Conservation (phyloP, 176 grass and related monocot species). For the Rhynchospora breviuscula region DNA sequence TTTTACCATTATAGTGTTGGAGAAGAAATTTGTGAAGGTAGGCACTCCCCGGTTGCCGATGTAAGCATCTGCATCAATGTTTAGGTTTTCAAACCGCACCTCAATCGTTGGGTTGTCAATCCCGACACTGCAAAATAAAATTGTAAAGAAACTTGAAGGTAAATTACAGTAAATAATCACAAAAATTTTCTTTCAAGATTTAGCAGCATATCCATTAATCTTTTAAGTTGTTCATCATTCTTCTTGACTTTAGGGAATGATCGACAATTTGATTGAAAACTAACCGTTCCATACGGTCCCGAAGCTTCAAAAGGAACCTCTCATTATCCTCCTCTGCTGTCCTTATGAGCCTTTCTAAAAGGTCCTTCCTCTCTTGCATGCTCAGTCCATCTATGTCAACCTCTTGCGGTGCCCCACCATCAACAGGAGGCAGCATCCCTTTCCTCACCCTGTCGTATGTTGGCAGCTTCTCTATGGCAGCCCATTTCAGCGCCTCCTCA, state of each 20-base stretch:
- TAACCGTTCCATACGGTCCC: slow-evolving; percentile 80
- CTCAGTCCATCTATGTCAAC: slow-evolving; percentile 63
- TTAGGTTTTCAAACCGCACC: slow-evolving; percentile 74
- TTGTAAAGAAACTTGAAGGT: background rate
- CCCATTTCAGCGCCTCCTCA: slow-evolving; percentile 88
- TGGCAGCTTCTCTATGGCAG: slow-evolving; percentile 87
- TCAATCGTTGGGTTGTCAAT: slow-evolving; percentile 90
- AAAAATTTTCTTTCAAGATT: background rate
- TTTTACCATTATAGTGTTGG: slow-evolving; percentile 67
- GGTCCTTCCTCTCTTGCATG: slow-evolving; percentile 55
- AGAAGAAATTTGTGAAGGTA: slow-evolving; percentile 86
- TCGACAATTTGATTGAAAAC: background rate
- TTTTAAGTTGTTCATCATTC: too few relatives aligned
- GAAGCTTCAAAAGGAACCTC: slow-evolving; percentile 82
- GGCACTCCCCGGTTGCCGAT: slow-evolving; percentile 73
- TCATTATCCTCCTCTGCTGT: slow-evolving; percentile 97
- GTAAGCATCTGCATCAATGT: slow-evolving; percentile 78
- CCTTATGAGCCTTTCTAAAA: slow-evolving; percentile 65
- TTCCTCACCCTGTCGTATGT: slow-evolving; percentile 88
- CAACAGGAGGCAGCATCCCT: slow-evolving; percentile 42
- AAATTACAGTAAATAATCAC: background rate
- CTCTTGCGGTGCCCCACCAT: slow-evolving; percentile 20
- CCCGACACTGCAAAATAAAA: slow-evolving; percentile 53
- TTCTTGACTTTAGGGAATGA: background rate
- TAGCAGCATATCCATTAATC: too few relatives aligned